Evolutionary conservation across 2,329 filamentous ascomycete genomes (phyloP).

Genomic region (Aspergillus persii): DNA sequence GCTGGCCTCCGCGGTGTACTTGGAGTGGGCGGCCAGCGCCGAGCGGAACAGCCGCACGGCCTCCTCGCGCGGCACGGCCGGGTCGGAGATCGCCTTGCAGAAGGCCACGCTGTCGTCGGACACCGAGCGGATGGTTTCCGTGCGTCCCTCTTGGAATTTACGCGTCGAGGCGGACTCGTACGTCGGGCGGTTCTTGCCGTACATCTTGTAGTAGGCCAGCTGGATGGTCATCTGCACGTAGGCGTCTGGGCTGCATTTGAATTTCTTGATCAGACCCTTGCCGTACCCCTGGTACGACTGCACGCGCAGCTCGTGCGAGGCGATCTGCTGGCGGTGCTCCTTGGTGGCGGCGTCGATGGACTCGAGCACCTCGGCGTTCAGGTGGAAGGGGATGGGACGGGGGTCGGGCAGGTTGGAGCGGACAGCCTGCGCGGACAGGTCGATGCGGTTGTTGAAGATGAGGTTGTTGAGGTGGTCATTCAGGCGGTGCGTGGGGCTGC

Average conservation of each 20-base stretch:
- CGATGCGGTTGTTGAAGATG: constrained; percentile 92
- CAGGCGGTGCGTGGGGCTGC: constrained; percentile 90
- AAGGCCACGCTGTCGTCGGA: constrained; percentile 89
- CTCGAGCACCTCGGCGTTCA: constrained; percentile 69
- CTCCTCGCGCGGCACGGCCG: constrained; percentile 60
- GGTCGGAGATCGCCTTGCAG: constrained; percentile 81
- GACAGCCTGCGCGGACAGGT: constrained; percentile 74
- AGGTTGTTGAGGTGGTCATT: constrained; percentile 92
- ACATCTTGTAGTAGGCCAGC: constrained; percentile 98
- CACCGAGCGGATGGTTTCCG: constrained; percentile 90
- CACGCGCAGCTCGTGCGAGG: constrained; percentile 83
- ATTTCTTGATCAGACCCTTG: constrained; percentile 98
- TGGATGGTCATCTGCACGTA: constrained; percentile 99
- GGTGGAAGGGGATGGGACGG: constrained; percentile 70
- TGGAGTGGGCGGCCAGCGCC: constrained; percentile 76
- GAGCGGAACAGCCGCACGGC: constrained; percentile 75
- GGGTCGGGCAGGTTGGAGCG: constrained; percentile 85
- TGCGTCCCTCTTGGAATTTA: constrained; percentile 93
- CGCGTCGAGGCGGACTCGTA: constrained; percentile 96
- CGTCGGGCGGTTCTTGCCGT: constrained; percentile 93
- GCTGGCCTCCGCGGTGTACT: constrained; percentile 85
- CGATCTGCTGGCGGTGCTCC: constrained; percentile 80
- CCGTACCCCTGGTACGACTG: constrained; percentile 97
- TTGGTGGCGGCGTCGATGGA: constrained; percentile 76
- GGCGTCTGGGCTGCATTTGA: constrained; percentile 95